Conservation (phyloP, 2,329 filamentous ascomycete species). For the Davidsoniella eucalypti region DNA sequence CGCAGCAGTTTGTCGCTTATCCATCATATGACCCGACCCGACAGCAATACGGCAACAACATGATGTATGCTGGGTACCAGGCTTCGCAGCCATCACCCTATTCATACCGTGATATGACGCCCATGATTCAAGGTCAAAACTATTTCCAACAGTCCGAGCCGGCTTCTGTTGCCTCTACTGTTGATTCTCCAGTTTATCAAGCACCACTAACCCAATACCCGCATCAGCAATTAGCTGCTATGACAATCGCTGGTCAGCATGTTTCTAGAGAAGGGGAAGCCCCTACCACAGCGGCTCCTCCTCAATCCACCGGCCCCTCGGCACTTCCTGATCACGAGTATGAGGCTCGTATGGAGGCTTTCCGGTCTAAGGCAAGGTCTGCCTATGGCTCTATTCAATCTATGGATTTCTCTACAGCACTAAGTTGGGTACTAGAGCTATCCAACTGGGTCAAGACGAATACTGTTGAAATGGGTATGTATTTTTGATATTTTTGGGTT, state of each 20-base stretch:
- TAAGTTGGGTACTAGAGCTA: neutral
- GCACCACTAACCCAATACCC: constrained; percentile 1
- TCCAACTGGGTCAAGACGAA: neutral
- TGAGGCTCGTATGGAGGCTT: neutral
- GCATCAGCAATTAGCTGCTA: neutral
- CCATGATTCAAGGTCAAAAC: neutral
- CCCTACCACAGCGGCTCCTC: neutral
- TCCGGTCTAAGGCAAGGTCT: neutral
- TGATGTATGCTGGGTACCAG: constrained; percentile 3
- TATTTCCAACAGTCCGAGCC: neutral
- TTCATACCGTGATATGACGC: neutral
- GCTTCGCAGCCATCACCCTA: neutral
- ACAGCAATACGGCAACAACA: neutral
- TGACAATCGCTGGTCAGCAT: neutral
- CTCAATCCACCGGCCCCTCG: neutral
- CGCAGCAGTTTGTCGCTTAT: neutral
- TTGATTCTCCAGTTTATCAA: neutral
- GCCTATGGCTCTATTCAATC: neutral
- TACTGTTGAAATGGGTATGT: constrained; percentile 3
- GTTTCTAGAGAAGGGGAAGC: neutral
- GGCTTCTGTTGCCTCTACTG: no score
- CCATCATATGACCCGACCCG: neutral
- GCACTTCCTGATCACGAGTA: constrained; percentile 2
- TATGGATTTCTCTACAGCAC: neutral
- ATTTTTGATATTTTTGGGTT: neutral